Conservation (phyloP, 345 rosid genomes). For the Geranium rotundifolium region DNA sequence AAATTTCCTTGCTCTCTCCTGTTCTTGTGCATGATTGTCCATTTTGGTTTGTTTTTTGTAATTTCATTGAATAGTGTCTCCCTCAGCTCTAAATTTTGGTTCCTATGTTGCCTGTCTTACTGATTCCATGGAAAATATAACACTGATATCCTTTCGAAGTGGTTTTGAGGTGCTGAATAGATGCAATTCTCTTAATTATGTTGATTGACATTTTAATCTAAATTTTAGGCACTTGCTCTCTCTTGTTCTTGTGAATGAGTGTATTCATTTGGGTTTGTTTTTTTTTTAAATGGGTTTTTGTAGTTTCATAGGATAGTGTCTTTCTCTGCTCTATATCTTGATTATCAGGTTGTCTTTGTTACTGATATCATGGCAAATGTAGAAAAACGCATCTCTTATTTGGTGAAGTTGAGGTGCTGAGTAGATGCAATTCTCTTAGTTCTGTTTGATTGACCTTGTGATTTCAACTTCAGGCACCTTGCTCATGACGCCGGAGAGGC, state of each 20-base stretch:
- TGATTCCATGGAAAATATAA: background rate
- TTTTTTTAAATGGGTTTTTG: too few relatives aligned
- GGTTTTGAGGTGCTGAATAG: background rate
- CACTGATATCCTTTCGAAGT: background rate
- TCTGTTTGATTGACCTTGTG: background rate
- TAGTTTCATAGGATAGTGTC: too few relatives aligned
- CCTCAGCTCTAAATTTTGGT: too few relatives aligned
- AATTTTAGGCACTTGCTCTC: constrained; percentile 32
- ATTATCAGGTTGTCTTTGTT: too few relatives aligned
- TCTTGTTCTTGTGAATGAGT: too few relatives aligned
- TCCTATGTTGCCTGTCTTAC: background rate
- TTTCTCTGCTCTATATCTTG: too few relatives aligned
- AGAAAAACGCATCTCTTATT: too few relatives aligned
- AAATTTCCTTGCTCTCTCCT: background rate
- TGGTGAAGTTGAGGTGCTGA: too few relatives aligned
- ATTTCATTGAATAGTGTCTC: background rate
- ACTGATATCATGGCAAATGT: too few relatives aligned
- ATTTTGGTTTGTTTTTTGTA: background rate
- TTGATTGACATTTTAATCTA: background rate
- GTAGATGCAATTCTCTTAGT: too few relatives aligned
- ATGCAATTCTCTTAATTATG: background rate
- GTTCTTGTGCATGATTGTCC: background rate
- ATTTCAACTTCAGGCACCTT: constrained; percentile 29
- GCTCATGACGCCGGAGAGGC: constrained; percentile 40
- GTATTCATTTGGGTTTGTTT: too few relatives aligned